Base-by-base conservation (phyloP, 345 rosid species). In the Brassica carinata region DNA sequence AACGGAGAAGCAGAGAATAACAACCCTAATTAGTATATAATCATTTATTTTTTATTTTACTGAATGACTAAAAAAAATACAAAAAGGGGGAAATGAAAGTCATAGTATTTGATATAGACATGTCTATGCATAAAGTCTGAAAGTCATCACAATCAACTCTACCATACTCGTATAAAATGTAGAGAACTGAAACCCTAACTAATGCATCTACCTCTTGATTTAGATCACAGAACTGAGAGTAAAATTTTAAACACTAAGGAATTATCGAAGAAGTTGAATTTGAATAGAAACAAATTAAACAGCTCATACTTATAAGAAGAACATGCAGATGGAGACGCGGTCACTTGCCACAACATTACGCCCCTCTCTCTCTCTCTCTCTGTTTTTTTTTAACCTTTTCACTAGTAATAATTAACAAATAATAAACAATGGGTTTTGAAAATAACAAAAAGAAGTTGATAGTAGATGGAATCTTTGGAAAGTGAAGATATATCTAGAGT, bases 211-310 rank as follows among this genome's bases (percentile, higher is more conserved):
- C 5, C 30, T 59, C 30, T 33, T 36, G 36, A 4, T 69, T 51
- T 15, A 13, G 23, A 67, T 18, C 69, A 30, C 64, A 19, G 40
- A n/a, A 48, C 58, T 17, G 13, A n/a, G 34, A 9, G 29, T 69
- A n/a, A 19, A 7, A 33, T 61, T 2, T 9, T 19, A 10, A 69
- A 51, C 43, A 27, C 8, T 36, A 17, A 18, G 13, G 62, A 8
- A 64, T 70, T 18, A 1, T 64, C 13, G 8, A 53, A 64, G 61
- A 69, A 5, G 18, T 34, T 26, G 13, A 64, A 64, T 27, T 14
- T 31, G 77, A 65, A 76, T 81, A 76, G 77, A 81, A 71, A 81
- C 77, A 76, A 76, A 70, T 0, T 72, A 68, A 81, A 81, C 84
- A 81, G 77, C 84, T 81, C 80, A 81, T 64, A 70, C 72, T 27